These are phyloP conservation scores for Phoma sp. DNA, from an alignment of 2,329 filamentous ascomycete species.

Conservation along the genomic window DNA sequence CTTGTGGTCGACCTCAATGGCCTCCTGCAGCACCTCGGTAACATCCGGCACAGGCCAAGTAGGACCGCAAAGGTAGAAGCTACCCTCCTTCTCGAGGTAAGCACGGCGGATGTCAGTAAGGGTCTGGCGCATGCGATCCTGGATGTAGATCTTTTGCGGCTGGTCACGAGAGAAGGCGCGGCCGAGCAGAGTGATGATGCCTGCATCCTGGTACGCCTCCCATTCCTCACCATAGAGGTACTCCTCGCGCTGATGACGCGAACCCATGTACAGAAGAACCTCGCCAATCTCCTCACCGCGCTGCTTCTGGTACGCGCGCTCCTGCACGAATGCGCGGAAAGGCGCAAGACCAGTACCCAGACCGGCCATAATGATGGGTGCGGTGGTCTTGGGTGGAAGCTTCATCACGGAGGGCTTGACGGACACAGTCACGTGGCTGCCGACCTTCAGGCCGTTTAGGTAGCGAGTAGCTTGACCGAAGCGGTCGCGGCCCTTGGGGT, in stretches of 20 bases:
- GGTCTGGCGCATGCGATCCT: constrained; percentile 94
- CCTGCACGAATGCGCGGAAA: constrained; percentile 99
- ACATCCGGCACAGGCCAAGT: constrained; percentile 99
- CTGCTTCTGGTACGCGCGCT: constrained; percentile 97
- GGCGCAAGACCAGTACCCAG: constrained; percentile 97
- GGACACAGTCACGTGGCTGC: constrained; percentile 82
- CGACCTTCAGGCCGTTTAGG: constrained; percentile 76
- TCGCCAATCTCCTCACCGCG: constrained; percentile 93
- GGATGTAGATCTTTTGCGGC: constrained; percentile 98
- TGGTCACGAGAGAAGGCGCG: constrained; percentile 96
- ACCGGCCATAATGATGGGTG: constrained; percentile 97
- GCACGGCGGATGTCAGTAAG: constrained; percentile 81
- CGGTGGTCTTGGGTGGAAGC: constrained; percentile 83
- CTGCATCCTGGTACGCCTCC: constrained; percentile 96
- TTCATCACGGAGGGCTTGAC: constrained; percentile 99
- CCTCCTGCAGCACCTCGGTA: constrained; percentile 90
- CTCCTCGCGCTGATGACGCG: constrained; percentile 95
- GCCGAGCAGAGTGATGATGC: constrained; percentile 91
- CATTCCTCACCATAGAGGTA: constrained; percentile 99
- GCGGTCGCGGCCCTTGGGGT: constrained; percentile 83
- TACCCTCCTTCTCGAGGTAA: constrained; percentile 85
- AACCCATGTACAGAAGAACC: constrained; percentile 94
- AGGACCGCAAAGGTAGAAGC: constrained; percentile 96
- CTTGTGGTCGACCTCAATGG: constrained; percentile 78
- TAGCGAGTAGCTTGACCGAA: constrained; percentile 94